Evolutionary conservation across 305 asterid genomes (phyloP).

Genomic region (Withania somnifera): DNA sequence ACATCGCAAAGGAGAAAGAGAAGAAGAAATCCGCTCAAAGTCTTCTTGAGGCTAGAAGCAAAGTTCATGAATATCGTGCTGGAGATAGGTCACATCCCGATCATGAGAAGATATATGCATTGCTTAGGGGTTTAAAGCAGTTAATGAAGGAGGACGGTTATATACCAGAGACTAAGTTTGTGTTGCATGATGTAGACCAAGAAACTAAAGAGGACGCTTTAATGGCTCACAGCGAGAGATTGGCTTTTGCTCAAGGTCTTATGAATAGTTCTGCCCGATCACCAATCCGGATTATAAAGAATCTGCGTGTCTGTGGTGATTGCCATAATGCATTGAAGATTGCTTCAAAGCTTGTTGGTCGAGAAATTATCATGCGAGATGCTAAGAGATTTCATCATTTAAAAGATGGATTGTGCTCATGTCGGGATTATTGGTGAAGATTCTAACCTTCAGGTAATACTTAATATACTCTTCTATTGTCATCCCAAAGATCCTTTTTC

Average conservation of each 20-base stretch:
- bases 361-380: constrained; percentile 68
- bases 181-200: constrained; percentile 80
- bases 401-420: constrained; percentile 63
- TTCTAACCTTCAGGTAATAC: constrained; percentile 13
- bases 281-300: constrained; percentile 62
- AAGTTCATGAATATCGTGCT: constrained; percentile 65
- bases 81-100: constrained; percentile 84
- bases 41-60: constrained; percentile 40
- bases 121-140: constrained; percentile 57
- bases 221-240: constrained; percentile 82
- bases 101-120: constrained; percentile 39
- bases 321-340: constrained; percentile 80
- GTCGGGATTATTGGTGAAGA: constrained; percentile 80
- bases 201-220: constrained; percentile 84
- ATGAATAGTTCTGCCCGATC: constrained; percentile 54
- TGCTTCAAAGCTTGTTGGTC: constrained; percentile 70
- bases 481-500: not conserved
- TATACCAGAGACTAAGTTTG: constrained; percentile 55
- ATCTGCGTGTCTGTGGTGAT: constrained; percentile 70
- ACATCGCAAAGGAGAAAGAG: constrained; percentile 37
- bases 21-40: constrained; percentile 35
- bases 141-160: constrained; percentile 81
- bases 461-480: not conserved
- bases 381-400: constrained; percentile 85
- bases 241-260: constrained; percentile 79